phyloP scores from a whole-genome alignment of 352 stramenopile genomes.

The Globisporangium nagaii region DNA sequence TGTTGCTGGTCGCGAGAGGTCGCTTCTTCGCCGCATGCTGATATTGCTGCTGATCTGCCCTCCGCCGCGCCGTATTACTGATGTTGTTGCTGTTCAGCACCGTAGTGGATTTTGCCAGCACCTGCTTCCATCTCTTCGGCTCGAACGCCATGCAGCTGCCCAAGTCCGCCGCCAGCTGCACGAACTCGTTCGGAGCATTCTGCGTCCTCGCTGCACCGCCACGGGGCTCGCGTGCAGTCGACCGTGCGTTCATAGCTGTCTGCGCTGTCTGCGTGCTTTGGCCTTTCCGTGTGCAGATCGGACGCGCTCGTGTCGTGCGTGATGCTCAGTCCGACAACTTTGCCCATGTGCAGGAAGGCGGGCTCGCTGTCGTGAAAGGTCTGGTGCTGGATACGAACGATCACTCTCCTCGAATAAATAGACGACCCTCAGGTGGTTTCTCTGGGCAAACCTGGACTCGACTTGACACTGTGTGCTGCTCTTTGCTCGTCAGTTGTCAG shows the following conservation, averaged over 20 bases:
- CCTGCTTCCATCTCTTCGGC: conserved; percentile 44
- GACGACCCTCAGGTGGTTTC: too few species aligned
- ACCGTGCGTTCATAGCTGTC: neutral
- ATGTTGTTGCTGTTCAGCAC: conserved; percentile 9
- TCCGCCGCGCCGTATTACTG: neutral
- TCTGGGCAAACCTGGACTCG: too few species aligned
- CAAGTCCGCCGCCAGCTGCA: conserved; percentile 42
- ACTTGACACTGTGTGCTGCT: too few species aligned
- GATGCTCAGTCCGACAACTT: too few species aligned
- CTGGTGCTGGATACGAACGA: too few species aligned
- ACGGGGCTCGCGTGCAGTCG: neutral
- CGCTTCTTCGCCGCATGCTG: neutral
- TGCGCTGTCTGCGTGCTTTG: neutral
- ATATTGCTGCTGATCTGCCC: neutral
- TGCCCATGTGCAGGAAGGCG: too few species aligned
- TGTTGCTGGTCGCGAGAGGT: neutral
- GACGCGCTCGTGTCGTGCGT: too few species aligned
- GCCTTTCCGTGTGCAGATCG: neutral
- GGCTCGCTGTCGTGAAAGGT: too few species aligned
- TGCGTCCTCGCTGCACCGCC: neutral
- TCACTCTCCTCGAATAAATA: too few species aligned
- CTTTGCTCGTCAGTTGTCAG: too few species aligned
- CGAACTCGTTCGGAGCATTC: conserved; percentile 24
- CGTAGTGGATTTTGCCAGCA: conserved; percentile 33
- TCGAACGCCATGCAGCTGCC: conserved; percentile 47